Evolutionary conservation across 345 rosid species (phyloP).

Genomic region (Brassica napus): DNA sequence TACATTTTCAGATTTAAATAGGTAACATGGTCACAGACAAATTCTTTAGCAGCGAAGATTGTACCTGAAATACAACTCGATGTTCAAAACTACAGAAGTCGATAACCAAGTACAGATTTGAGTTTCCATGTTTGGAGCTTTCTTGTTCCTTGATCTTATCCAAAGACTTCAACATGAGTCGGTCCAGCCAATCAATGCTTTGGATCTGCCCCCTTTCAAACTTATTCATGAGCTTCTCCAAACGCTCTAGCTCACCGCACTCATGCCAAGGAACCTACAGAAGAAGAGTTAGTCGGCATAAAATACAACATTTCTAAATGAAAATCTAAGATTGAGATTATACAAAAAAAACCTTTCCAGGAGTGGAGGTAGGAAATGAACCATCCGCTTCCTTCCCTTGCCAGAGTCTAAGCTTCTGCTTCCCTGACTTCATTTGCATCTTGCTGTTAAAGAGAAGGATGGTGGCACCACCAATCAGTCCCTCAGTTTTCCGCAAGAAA

Average conservation of each 20-base stretch:
- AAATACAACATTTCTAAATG: neutral
- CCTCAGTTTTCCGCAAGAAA: conserved; percentile 80
- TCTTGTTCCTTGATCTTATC: conserved; percentile 82
- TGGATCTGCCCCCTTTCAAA: conserved; percentile 92
- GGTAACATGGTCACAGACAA: neutral
- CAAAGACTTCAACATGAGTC: conserved; percentile 78
- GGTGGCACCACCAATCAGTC: conserved; percentile 91
- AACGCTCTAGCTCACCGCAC: conserved; percentile 90
- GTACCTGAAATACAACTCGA: conserved; percentile 95
- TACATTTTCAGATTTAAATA: neutral
- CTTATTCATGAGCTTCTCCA: conserved; percentile 90
- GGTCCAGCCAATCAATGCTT: conserved; percentile 86
- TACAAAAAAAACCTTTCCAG: conserved; percentile 78
- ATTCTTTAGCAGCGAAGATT: neutral
- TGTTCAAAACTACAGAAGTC: conserved; percentile 95
- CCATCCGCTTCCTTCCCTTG: conserved; percentile 91
- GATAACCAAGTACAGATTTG: conserved; percentile 70
- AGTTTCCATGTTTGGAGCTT: conserved; percentile 67
- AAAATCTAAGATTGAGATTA: neutral
- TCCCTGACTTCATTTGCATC: conserved; percentile 88
- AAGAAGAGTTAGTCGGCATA: neutral
- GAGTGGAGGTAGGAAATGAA: conserved; percentile 76
- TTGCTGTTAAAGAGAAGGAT: conserved; percentile 86
- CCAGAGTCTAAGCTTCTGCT: conserved; percentile 96
- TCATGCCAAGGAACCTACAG: conserved; percentile 88